These are phyloP conservation scores for Apiospora saccharicola DNA, from an alignment of 2,329 filamentous ascomycete species.

Conservation along the genomic window DNA sequence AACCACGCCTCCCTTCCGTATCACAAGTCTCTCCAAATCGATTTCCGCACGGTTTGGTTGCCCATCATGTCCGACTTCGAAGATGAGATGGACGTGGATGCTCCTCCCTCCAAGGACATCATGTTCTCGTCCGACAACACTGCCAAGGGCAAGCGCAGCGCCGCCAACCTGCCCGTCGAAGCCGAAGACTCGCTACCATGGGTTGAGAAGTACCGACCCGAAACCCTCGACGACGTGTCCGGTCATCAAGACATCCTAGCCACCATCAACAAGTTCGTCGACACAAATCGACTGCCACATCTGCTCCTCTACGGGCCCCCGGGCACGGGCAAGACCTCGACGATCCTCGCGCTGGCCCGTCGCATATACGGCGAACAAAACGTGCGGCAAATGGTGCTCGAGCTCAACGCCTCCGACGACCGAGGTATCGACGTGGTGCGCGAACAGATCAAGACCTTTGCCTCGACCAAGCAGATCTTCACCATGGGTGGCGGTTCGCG, in stretches of 20 bases:
- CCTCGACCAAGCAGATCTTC: constrained; percentile 98
- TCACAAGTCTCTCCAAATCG: too few species aligned
- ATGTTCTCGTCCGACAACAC: constrained; percentile 77
- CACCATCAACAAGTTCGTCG: constrained; percentile 97
- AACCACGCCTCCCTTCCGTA: not conserved
- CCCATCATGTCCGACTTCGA: constrained; percentile 64
- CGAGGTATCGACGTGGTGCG: constrained; percentile 97
- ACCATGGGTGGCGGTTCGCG: constrained; percentile 61
- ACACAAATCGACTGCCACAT: constrained; percentile 92
- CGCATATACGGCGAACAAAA: constrained; percentile 92
- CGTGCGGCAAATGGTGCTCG: constrained; percentile 97
- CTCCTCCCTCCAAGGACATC: constrained; percentile 56
- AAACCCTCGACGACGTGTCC: constrained; percentile 88
- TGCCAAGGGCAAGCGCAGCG: constrained; percentile 88
- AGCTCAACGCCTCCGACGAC: constrained; percentile 97
- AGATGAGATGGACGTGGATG: constrained; percentile 69
- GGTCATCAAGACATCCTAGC: constrained; percentile 97
- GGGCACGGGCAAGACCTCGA: constrained; percentile 97
- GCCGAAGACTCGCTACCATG: constrained; percentile 94
- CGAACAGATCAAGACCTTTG: constrained; percentile 99
- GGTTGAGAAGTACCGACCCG: constrained; percentile 97
- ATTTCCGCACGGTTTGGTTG: too few species aligned
- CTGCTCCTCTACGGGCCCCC: constrained; percentile 96
- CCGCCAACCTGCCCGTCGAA: constrained; percentile 91
- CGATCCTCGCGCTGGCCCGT: constrained; percentile 89